Conservation (phyloP, 371 early-diverging fungal species). For the Mucor velutinosus region DNA sequence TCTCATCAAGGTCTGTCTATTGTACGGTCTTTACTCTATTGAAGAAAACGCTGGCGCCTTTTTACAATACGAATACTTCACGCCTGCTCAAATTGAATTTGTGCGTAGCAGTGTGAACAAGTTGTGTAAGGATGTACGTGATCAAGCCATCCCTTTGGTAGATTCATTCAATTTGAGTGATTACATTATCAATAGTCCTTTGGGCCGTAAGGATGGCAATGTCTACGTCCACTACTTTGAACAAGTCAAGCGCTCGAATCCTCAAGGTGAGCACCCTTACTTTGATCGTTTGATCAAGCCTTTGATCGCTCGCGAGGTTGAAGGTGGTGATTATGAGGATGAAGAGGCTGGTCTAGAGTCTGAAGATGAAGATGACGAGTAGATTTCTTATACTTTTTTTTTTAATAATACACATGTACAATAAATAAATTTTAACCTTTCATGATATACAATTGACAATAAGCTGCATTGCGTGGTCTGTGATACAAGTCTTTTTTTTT, state of each 20-base stretch:
- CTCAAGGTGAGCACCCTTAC: conserved; percentile 77
- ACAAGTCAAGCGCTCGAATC: conserved; percentile 77
- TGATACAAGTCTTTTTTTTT: too few species aligned
- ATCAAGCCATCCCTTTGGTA: conserved; percentile 83
- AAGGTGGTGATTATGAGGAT: conserved; percentile 61
- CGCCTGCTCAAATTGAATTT: conserved; percentile 70
- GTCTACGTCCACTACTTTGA: conserved; percentile 89
- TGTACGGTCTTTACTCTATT: conserved; percentile 86
- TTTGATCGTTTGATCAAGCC: conserved; percentile 84
- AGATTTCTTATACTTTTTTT: neutral
- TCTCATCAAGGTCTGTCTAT: conserved; percentile 69
- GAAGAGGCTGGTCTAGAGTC: conserved; percentile 45
- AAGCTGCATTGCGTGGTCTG: too few species aligned
- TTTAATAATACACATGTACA: neutral
- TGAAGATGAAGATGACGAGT: conserved; percentile 37
- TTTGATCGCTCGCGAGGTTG: conserved; percentile 66
- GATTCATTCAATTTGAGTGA: conserved; percentile 89
- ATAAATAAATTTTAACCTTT: neutral
- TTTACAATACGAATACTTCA: conserved; percentile 84
- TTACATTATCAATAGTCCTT: conserved; percentile 87
- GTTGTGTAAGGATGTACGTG: conserved; percentile 74
- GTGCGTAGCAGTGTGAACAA: conserved; percentile 67
- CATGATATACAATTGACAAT: too few species aligned
- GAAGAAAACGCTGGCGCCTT: conserved; percentile 87
- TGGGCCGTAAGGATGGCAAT: conserved; percentile 89